Evolutionary conservation across 2,329 filamentous ascomycete genomes (phyloP), one percentile per base, ranked within the genome.

Genomic region (Calonectria hongkongensis): DNA sequence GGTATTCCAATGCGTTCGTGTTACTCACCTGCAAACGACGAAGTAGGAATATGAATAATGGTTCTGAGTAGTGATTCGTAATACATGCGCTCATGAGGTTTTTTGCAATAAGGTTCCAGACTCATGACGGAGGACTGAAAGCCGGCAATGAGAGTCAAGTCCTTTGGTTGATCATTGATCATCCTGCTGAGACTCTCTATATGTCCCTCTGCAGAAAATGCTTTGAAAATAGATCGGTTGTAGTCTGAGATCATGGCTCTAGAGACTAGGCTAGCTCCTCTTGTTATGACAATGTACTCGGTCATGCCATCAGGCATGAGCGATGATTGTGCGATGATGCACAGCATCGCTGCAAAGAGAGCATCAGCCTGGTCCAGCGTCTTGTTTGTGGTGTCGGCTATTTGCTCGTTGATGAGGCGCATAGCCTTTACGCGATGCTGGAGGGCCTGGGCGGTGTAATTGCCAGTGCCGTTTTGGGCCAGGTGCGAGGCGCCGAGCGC

Each of bases 401-500:
- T 72, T 43, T 82, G 79, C 56, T 80, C 68, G 73, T 85, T 85
- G n/a, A 85, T 79, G 3, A 78, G 76, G 36, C 78, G 74, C 62
- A 86, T 84, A 30, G 84, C 81, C 12, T 79, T 78, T 50, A 84
- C 79, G 5, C 84, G 80, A 72, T 86, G 84, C 27, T 79, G 69
- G 7, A 86, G 79, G 0, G 83, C 83, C 48, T 81, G 78, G 4
- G 78, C 62, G 4, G 76, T 78, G 36, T 80, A 80, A 58, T 78
- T 80, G 28, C 75, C 75, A 15, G 75, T 78, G 10, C 78, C 79
- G 25, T 79, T 77, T 12, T 83, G 79, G 18, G 79, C 74, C 9
- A 86, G 78, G 67, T 85, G 82, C 2, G 84, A 84, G 4, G 84
- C 85, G 3, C 82, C 84, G 4, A 85, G 79, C 0, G 80, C 84